These are phyloP conservation scores for Dactylis glomerata DNA, from an alignment of 176 grass and related monocot species.

Conservation along the genomic window DNA sequence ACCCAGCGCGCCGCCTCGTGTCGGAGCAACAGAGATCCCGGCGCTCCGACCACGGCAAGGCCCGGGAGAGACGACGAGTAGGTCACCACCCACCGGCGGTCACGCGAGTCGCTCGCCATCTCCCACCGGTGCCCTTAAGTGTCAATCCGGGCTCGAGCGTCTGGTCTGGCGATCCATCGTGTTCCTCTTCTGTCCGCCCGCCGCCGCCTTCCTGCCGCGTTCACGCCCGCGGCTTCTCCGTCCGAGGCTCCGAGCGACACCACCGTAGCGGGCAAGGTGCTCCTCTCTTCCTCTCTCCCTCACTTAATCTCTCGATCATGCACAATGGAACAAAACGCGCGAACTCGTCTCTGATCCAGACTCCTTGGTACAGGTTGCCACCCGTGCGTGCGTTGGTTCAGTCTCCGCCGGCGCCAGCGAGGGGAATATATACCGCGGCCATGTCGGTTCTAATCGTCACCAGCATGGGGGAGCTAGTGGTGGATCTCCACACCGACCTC, in stretches of 20 bases:
- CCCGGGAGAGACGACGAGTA: too few species aligned
- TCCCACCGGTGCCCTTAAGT: too few species aligned
- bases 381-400: background rate
- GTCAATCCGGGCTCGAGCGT: too few species aligned
- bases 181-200: background rate
- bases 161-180: too few species aligned
- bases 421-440: background rate
- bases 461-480: constrained; percentile 73
- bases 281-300: background rate
- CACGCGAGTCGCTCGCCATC: too few species aligned
- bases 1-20: too few species aligned
- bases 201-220: background rate
- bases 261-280: constrained; percentile 73
- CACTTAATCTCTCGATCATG: background rate
- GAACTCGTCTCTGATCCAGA: background rate
- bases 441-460: constrained; percentile 92
- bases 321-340: background rate
- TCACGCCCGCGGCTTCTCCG: background rate
- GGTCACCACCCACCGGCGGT: too few species aligned
- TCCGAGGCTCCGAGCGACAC: constrained; percentile 35
- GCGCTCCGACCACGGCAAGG: too few species aligned
- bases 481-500: constrained; percentile 76
- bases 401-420: too few species aligned
- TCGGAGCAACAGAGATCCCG: too few species aligned
- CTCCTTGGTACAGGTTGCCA: background rate